Percentiles rank a stretch among this genome's conserved stretches.
phyloP scores from a whole-genome alignment of 805 yeast genomes.

The Sugiyamaella marilandica region DNA sequence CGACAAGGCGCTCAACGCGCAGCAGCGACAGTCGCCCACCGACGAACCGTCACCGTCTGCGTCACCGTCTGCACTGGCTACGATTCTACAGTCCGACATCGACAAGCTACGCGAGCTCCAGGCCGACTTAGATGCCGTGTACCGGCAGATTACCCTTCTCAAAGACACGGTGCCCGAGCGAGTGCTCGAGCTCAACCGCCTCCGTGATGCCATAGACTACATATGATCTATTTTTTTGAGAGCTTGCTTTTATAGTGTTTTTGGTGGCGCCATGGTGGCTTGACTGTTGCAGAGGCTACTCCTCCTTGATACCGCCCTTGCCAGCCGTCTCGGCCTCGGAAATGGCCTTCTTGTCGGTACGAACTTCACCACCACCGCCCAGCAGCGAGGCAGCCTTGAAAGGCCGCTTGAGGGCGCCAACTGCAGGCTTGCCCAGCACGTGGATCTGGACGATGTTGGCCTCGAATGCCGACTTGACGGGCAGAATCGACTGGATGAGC shows the following conservation, averaged over 20 bases:
- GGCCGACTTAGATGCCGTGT: neutral
- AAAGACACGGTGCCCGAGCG: neutral
- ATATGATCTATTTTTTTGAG: neutral
- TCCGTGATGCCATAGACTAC: neutral
- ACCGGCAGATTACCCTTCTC: neutral
- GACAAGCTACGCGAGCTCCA: neutral
- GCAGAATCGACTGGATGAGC: constrained; percentile 88
- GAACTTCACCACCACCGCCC: constrained; percentile 50
- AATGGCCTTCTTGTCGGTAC: constrained; percentile 83
- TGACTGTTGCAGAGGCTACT: constrained; percentile 49
- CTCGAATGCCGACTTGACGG: constrained; percentile 86
- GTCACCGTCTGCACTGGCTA: neutral
- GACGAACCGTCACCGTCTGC: no score
- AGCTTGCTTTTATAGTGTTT: no score
- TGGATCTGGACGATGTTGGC: constrained; percentile 88
- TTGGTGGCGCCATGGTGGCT: no score
- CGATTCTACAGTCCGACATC: constrained; percentile 1
- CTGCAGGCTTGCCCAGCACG: constrained; percentile 72
- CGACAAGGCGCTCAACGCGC: neutral
- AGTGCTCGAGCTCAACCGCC: neutral
- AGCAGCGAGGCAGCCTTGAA: constrained; percentile 84
- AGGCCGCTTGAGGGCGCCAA: constrained; percentile 93
- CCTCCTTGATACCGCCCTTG: constrained; percentile 75
- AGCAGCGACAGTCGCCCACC: neutral
- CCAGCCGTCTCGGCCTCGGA: constrained; percentile 84